A percentile compares a stretch with the other conserved stretches of the same genome.
Conservation (phyloP, 176 grass and related monocot genomes). For the Elaeis guineensis region DNA sequence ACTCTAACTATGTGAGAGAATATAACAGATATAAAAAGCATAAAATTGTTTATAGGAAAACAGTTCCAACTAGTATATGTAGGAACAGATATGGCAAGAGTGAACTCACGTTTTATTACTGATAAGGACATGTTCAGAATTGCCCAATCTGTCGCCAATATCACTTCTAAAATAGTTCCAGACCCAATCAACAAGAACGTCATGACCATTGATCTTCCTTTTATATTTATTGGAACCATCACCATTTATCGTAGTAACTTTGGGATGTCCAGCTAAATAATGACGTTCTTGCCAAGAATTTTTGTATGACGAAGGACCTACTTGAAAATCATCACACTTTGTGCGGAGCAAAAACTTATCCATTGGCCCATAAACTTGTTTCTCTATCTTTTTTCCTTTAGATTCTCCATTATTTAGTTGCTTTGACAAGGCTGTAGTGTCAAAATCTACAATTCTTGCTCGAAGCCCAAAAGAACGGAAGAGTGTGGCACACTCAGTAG, state of each 20-base stretch:
- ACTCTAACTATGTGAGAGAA: background rate
- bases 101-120: conserved; percentile 69
- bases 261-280: conserved; percentile 12
- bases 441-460: conserved; percentile 87
- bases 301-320: conserved; percentile 9
- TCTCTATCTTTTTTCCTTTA: conserved; percentile 19
- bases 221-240: background rate
- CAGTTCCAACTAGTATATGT: no score
- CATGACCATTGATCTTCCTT: conserved; percentile 31
- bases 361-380: conserved; percentile 48
- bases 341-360: conserved; percentile 56
- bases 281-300: conserved; percentile 33
- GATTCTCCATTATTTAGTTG: conserved; percentile 17
- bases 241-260: conserved; percentile 13
- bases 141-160: conserved; percentile 19
- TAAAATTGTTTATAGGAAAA: no score
- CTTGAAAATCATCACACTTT: conserved; percentile 9
- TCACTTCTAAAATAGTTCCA: conserved; percentile 77
- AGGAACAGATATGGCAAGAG: background rate
- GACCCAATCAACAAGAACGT: conserved; percentile 76
- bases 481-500: conserved; percentile 69
- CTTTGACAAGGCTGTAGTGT: conserved; percentile 48
- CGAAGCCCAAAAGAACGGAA: conserved; percentile 79
- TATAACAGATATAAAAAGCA: no score
- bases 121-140: conserved; percentile 37